Evolutionary conservation across 2,329 filamentous ascomycete genomes (phyloP), one percentile per base, ranked within the genome.

Genomic region (Ophiocordyceps unilateralis): DNA sequence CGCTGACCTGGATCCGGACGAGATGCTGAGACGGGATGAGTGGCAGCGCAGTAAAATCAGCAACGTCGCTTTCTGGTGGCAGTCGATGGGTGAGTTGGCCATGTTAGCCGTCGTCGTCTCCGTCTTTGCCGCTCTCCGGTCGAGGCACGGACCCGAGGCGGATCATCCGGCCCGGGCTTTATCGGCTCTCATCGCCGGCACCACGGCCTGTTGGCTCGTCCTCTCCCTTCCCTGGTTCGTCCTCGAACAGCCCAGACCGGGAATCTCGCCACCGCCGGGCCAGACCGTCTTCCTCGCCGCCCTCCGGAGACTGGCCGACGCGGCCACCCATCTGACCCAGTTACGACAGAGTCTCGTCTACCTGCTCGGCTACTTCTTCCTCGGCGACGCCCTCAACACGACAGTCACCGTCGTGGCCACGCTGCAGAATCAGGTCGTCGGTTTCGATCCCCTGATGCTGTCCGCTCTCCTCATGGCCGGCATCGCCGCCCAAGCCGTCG

Each of bases 331-430:
- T 53, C 73, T 82, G 15, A 78, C 74, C 71, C 69, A 72, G 32
- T 58, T 83, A 39, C 77, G 74, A 53, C 79, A 83, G 58, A 78
- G 70, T 47, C 55, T 82, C 23, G 62, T 80, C 17, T 83, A 82
- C 54, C 66, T 83, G 0, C 67, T 76, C 37, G 76, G 72, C 3
- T 83, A 81, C 52, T 82, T 83, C 53, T 62, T 83, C 2, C 68
- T 83, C 0, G 78, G 76, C n/a, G 79, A 83, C 56, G 77, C 73
- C 1, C 63, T 82, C 30, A 82, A 82, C 55, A 83, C 79, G 0
- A 81, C 78, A 0, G 74, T 81, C 5, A 82, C 79, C 0, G 76
- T 83, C 20, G 75, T 83, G 26, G 66, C 62, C 1, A 82, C 76
- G 0, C 57, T 81, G 5, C 79, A 83, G 52, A 81, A 81, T 49